Base-by-base conservation (phyloP, 306 rosid genomes). In the Pyrus betulifolia region DNA sequence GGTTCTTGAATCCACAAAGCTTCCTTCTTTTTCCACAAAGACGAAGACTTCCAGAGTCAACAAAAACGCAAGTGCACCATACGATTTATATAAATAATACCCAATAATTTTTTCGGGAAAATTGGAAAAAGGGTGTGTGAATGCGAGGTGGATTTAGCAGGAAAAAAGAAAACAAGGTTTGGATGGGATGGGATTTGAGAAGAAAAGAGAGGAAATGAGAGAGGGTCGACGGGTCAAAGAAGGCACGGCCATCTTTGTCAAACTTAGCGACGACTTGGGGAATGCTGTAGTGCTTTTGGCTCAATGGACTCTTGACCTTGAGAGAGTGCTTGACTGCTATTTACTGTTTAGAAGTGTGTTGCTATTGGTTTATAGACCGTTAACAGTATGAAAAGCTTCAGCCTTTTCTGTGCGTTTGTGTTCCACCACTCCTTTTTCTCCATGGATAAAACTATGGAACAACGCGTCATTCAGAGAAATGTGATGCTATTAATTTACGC, bases 251-350 rank as follows among this genome's bases (percentile, higher is more conserved):
- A 83, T 65, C 23, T 82, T 79, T 68, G 79, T 83, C 82, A 68
- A 80, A 40, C 82, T 76, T 51, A 27, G 81, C 66, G 79, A 83
- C 78, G 86, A 83, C 86, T 77, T 35, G 42, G 78, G 81, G 84
- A 61, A 49, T 18, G 72, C 35, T 55, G 0, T 44, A 70, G 30
- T 52, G 55, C 55, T 14, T 4, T 5, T 49, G 55, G 61, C 58
- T 22, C 66, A 13, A 38, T 23, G 52, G 10, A 22, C 71, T 49
- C 33, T 4, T 15, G 7, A 49, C 55, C 8, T 5, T 15, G 19
- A 15, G 19, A 13, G 18, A 54, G 67, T 23, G 81, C 75, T 66
- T 58, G 81, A 81, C 85, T 51, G 52, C 44, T n/a, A 58, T 22
- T 58, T 58, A 22, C 15, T 14, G 51, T 71, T 55, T n/a, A 52